Percentiles rank a stretch among this genome's conserved stretches.
phyloP scores from a whole-genome alignment of 331 rosid species.

The Saraca asoca region DNA sequence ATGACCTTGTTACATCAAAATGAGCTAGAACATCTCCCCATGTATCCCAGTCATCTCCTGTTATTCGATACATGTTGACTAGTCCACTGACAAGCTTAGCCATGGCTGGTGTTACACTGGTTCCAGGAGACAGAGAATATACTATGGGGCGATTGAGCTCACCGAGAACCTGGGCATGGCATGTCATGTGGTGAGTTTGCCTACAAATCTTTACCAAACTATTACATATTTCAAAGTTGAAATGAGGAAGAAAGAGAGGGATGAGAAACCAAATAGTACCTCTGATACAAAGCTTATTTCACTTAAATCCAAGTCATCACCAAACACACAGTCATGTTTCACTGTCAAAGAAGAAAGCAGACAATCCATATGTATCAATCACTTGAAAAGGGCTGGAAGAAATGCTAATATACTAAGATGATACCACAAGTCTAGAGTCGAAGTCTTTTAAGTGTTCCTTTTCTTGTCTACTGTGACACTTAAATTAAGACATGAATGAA shows the following conservation, averaged over 20 bases:
- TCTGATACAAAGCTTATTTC: constrained; percentile 79
- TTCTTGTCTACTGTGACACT: neutral
- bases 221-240: constrained; percentile 5
- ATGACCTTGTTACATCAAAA: constrained; percentile 81
- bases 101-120: constrained; percentile 71
- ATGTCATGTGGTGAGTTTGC: constrained; percentile 24
- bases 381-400: neutral
- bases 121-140: constrained; percentile 89
- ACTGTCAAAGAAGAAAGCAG: constrained; percentile 49
- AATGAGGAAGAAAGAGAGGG: neutral
- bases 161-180: constrained; percentile 63
- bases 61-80: constrained; percentile 85
- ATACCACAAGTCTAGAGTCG: constrained; percentile 8
- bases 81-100: constrained; percentile 69
- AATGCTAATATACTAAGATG: neutral
- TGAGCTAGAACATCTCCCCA: constrained; percentile 75
- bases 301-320: constrained; percentile 74
- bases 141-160: constrained; percentile 59
- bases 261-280: constrained; percentile 42
- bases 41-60: constrained; percentile 94
- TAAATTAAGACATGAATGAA: constrained; percentile 10
- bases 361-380: constrained; percentile 22
- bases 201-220: constrained; percentile 11
- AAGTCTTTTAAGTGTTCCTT: constrained; percentile 4
- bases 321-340: constrained; percentile 94